A percentile compares a stretch with the other conserved stretches of the same genome.
phyloP scores from a whole-genome alignment of 306 rosid genomes.

The Prinsepia uniflora region DNA sequence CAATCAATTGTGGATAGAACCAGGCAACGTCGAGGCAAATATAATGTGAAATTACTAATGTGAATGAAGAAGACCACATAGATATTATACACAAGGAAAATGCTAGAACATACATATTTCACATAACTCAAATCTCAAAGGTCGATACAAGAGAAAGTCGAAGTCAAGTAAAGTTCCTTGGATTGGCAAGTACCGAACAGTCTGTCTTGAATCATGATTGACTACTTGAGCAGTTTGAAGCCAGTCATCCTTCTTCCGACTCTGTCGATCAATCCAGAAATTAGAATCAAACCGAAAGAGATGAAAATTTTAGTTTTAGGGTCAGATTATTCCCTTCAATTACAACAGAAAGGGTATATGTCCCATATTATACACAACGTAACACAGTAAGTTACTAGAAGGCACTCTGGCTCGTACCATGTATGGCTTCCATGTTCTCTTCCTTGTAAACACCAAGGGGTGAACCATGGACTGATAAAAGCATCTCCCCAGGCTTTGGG shows the following conservation, averaged over 20 bases:
- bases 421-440: slow-evolving; percentile 85
- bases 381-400: no score
- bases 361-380: not conserved
- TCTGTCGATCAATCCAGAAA: slow-evolving; percentile 11
- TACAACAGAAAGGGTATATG: not conserved
- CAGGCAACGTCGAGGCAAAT: no score
- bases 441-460: slow-evolving; percentile 87
- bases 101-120: not conserved
- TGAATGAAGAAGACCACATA: not conserved
- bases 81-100: no score
- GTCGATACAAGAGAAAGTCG: no score
- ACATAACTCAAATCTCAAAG: not conserved
- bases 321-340: not conserved
- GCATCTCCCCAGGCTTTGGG: slow-evolving; percentile 90
- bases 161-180: not conserved
- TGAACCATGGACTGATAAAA: slow-evolving; percentile 86
- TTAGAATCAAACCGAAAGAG: not conserved
- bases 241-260: slow-evolving; percentile 17
- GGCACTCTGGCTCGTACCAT: slow-evolving; percentile 38
- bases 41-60: not conserved
- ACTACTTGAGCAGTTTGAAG: not conserved
- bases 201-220: not conserved
- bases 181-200: not conserved
- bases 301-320: not conserved
- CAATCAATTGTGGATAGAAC: not conserved